phyloP scores from a whole-genome alignment of 1,284 basidiomycete genomes.

The Butyriboletus appendiculatus region DNA sequence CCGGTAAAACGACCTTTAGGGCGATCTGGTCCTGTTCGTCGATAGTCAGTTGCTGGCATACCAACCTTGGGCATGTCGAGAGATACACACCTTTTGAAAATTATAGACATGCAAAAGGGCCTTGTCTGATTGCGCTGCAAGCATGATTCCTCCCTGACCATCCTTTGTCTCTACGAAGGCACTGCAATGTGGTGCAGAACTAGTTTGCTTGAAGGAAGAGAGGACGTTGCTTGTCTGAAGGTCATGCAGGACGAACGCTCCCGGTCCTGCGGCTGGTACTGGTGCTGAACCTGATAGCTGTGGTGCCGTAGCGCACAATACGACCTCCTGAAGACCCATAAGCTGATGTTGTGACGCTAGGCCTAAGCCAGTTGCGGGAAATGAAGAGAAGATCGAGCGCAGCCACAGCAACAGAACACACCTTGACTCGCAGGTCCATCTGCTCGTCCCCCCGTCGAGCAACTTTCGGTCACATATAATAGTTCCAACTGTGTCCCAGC shows the following conservation, averaged over 20 bases:
- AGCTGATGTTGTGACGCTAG: not conserved
- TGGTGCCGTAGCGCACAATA: constrained; percentile 61
- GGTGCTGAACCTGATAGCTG: constrained; percentile 39
- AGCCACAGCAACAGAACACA: constrained; percentile 18
- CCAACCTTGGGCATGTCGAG: not conserved
- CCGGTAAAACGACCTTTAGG: constrained; percentile 86
- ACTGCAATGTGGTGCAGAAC: constrained; percentile 55
- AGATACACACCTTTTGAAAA: constrained; percentile 71
- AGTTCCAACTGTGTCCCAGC: not conserved
- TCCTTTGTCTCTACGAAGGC: constrained; percentile 62
- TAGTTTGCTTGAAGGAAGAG: constrained; percentile 78
- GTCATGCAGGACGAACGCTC: constrained; percentile 68
- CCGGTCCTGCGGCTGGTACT: constrained; percentile 43
- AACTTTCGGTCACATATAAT: not conserved
- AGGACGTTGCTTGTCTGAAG: constrained; percentile 67
- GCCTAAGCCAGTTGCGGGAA: constrained; percentile 2
- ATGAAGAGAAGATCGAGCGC: constrained; percentile 7
- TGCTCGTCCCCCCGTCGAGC: not conserved
- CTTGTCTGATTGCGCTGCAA: constrained; percentile 79
- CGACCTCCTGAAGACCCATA: constrained; percentile 68
- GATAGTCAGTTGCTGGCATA: constrained; percentile 1
- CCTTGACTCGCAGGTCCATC: constrained; percentile 4
- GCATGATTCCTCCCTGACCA: constrained; percentile 72
- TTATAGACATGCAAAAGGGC: constrained; percentile 78
- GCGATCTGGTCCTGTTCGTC: constrained; percentile 78